phyloP scores from a whole-genome alignment of 2,329 filamentous ascomycete species.

The Sarocladiaceae sp. region DNA sequence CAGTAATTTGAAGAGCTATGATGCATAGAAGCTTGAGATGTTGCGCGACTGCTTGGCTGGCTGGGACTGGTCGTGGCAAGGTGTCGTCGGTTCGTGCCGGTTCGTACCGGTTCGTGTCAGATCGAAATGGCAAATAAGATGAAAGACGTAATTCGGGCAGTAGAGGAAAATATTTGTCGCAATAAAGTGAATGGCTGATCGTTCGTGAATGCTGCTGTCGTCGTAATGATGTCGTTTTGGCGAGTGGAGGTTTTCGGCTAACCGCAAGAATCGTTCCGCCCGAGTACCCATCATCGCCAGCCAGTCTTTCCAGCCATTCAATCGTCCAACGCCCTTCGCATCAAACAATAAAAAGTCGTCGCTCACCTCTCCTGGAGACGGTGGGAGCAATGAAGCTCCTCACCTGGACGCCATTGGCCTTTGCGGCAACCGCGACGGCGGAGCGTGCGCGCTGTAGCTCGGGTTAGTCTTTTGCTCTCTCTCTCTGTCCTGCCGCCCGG shows the following conservation, averaged over 20 bases:
- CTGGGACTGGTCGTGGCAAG: too few relatives aligned
- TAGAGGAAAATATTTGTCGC: too few relatives aligned
- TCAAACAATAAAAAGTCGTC: constrained; percentile 13
- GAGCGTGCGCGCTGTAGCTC: constrained; percentile 46
- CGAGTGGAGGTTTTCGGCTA: constrained; percentile 3
- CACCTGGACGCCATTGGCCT: constrained; percentile 32
- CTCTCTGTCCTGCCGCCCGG: not conserved
- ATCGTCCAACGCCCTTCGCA: constrained; percentile 3
- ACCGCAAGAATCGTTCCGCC: constrained; percentile 3
- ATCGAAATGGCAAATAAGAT: too few relatives aligned
- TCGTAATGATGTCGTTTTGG: constrained; percentile 1
- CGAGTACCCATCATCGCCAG: too few relatives aligned
- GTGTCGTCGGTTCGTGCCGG: too few relatives aligned
- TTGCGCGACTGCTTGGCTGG: not conserved
- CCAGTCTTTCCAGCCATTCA: too few relatives aligned
- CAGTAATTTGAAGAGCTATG: constrained; percentile 15
- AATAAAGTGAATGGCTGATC: too few relatives aligned
- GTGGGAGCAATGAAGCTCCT: constrained; percentile 56
- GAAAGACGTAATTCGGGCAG: too few relatives aligned
- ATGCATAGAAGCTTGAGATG: not conserved
- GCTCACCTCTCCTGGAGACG: constrained; percentile 55
- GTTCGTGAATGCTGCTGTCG: too few relatives aligned
- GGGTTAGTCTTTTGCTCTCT: too few relatives aligned
- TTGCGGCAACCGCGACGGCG: constrained; percentile 36
- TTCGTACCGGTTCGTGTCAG: too few relatives aligned